Conservation (phyloP, 2,329 filamentous ascomycete species). For the Dryadomyces quercivorus region DNA sequence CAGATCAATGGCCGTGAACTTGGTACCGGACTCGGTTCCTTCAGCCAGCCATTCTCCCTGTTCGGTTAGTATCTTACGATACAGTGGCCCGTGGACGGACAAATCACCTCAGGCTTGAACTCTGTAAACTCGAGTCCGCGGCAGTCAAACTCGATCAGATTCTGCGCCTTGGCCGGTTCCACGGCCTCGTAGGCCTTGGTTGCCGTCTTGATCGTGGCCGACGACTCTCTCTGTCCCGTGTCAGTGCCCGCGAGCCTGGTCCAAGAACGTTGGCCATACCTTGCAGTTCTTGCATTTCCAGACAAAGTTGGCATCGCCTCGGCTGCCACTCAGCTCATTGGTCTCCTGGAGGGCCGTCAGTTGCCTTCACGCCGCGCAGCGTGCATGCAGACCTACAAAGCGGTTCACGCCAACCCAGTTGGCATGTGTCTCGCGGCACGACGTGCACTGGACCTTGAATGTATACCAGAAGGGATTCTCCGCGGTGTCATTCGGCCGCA, state of each 20-base stretch:
- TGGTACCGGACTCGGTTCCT: conserved; percentile 66
- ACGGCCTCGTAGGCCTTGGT: conserved; percentile 59
- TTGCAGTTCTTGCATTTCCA: conserved; percentile 99
- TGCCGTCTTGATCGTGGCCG: conserved; percentile 67
- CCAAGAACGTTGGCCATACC: no score
- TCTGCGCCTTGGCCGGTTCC: conserved; percentile 62
- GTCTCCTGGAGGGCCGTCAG: conserved; percentile 46
- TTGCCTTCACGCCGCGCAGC: not conserved
- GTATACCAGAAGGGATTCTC: conserved; percentile 89
- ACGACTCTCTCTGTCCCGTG: conserved; percentile 57
- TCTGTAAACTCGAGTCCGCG: conserved; percentile 84
- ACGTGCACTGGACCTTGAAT: conserved; percentile 97
- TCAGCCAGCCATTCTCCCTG: conserved; percentile 86
- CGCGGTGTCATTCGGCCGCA: conserved; percentile 71
- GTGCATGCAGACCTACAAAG: conserved; percentile 50
- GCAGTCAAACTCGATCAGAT: conserved; percentile 85
- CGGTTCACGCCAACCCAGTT: conserved; percentile 80
- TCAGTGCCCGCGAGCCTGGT: no score
- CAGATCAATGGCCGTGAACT: conserved; percentile 73
- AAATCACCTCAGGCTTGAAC: conserved; percentile 69
- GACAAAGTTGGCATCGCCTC: conserved; percentile 97
- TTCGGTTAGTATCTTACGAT: not conserved
- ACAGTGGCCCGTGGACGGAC: no score
- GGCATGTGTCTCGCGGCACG: conserved; percentile 79
- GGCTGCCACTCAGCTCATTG: conserved; percentile 84